These are phyloP conservation scores for Penicillium paxilli DNA, from an alignment of 495 filamentous ascomycete genomes.

Conservation along the genomic window DNA sequence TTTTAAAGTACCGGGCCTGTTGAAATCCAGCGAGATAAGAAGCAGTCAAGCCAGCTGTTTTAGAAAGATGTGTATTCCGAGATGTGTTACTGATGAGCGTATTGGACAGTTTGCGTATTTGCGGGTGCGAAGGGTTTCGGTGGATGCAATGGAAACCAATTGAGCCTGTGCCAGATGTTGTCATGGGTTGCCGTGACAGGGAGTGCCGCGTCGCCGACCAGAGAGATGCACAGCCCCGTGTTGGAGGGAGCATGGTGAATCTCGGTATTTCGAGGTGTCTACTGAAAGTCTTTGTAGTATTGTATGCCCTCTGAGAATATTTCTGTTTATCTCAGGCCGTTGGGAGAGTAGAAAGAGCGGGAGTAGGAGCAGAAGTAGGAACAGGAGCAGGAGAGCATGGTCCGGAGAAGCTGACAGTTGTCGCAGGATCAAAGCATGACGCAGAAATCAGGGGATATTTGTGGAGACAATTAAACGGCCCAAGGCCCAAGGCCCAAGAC, in stretches of 20 bases:
- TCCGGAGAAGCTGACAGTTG: background rate
- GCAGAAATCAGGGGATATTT: constrained; percentile 13
- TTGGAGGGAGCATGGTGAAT: constrained; percentile 10
- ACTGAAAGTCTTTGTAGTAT: background rate
- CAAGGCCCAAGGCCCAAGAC: background rate
- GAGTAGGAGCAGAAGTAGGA: too few species aligned
- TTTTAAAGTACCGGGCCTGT: constrained; percentile 19
- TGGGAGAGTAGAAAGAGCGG: too few species aligned
- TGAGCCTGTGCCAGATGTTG: background rate
- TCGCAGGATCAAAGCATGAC: constrained; percentile 21
- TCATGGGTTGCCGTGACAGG: background rate
- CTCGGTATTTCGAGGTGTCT: background rate
- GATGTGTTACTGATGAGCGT: background rate
- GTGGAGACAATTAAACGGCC: background rate
- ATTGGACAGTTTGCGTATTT: background rate
- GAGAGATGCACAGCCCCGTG: constrained; percentile 13
- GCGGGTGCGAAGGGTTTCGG: background rate
- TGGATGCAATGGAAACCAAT: background rate
- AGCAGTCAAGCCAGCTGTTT: background rate
- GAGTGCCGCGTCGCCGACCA: constrained; percentile 3
- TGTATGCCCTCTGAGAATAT: background rate
- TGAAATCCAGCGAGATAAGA: background rate
- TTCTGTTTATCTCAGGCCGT: background rate
- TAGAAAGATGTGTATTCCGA: background rate
- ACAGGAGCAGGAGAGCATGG: background rate